Percentiles rank a stretch among this genome's conserved stretches.
These are phyloP conservation scores for Evernia prunastri DNA, from an alignment of 495 filamentous ascomycete genomes.

Conservation along the genomic window DNA sequence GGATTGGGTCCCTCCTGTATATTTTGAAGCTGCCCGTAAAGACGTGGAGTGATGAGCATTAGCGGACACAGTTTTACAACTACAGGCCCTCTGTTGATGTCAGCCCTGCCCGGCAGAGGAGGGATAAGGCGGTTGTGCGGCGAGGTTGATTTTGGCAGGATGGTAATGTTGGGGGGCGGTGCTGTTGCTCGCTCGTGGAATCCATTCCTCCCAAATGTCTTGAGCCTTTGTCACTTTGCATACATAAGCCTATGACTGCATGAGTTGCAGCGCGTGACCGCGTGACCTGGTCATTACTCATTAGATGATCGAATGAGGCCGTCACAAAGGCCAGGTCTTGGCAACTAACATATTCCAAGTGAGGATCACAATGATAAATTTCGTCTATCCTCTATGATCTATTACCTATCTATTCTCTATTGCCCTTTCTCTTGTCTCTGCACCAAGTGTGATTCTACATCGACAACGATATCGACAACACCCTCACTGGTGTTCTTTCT, in stretches of 20 bases:
- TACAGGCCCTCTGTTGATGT: background rate
- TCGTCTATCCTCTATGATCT: no score
- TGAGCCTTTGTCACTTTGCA: background rate
- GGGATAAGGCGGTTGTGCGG: conserved; percentile 5
- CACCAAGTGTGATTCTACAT: background rate
- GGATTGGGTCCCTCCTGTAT: conserved; percentile 32
- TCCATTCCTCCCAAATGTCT: background rate
- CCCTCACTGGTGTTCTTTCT: conserved; percentile 32
- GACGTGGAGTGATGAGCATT: conserved; percentile 47
- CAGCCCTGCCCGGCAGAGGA: conserved; percentile 11
- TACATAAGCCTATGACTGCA: background rate
- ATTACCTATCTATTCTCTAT: background rate
- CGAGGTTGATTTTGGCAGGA: conserved; percentile 2
- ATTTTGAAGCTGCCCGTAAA: conserved; percentile 42
- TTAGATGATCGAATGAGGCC: background rate
- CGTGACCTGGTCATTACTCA: background rate
- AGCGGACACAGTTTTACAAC: conserved; percentile 11
- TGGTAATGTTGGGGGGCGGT: background rate
- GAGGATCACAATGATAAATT: no score
- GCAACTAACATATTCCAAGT: background rate
- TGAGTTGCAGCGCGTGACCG: background rate
- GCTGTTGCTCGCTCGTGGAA: background rate
- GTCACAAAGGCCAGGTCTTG: background rate
- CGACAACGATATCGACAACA: conserved; percentile 19
- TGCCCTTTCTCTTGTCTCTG: no score